Evolutionary conservation across 208 protist genomes (phyloP).

Genomic region (Tritrichomonas musculus): DNA sequence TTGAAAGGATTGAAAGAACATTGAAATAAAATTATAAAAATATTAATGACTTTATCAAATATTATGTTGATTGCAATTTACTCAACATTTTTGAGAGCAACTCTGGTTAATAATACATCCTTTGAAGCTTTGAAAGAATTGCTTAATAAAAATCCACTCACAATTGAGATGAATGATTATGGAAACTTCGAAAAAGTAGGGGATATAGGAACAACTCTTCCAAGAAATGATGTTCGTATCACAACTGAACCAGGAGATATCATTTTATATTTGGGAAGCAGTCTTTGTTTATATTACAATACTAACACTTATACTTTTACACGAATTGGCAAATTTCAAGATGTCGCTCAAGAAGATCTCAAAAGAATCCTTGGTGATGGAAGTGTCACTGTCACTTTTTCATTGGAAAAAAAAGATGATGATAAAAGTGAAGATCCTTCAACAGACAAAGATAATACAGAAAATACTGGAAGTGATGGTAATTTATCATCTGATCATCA

Average conservation of each 20-base stretch:
- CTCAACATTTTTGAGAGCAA: neutral
- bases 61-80: neutral
- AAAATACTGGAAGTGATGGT: too few species aligned
- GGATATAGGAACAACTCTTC: neutral
- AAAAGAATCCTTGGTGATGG: neutral
- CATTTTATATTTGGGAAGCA: neutral
- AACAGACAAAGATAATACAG: too few species aligned
- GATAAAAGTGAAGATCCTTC: too few species aligned
- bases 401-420: neutral
- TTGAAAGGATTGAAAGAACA: too few species aligned
- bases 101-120: neutral
- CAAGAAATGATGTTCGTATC: neutral
- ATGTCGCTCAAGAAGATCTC: neutral
- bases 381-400: neutral
- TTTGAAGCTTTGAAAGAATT: neutral
- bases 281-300: neutral
- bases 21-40: too few species aligned
- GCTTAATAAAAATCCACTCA: neutral
- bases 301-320: neutral
- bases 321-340: neutral
- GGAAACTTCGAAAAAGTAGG: neutral
- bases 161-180: neutral
- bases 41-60: too few species aligned
- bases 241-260: neutral
- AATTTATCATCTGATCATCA: neutral